Base-by-base conservation (phyloP, 164 flowering plant genomes). In the Akebia trifoliata region DNA sequence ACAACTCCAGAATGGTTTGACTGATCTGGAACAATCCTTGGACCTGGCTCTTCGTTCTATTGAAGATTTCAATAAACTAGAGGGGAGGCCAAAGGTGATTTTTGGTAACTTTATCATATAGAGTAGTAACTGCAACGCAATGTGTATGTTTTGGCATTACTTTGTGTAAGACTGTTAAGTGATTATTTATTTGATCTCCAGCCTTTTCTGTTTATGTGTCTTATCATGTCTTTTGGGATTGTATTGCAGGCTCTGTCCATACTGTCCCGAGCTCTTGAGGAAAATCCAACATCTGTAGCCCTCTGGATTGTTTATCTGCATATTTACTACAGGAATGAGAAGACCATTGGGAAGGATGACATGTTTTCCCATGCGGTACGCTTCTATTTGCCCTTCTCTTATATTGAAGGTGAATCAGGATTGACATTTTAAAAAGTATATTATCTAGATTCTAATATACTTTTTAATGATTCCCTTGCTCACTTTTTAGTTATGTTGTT, bases 291-390 rank as follows among this genome's bases (percentile, higher is more conserved):
- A 29, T 83, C 85, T 52, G 74, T 72, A 39, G 63, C 57, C 65
- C 76, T 85, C 43, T 91, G 98, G 98, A 68, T 81, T 35, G 70
- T 76, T 69, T 91, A 83, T 79, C 79, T 91, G 64, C 79, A 74
- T 40, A 62, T 88, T 47, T 85, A 39, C 76, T 74, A 81, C 55
- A 59, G 77, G 70, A 59, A 67, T 58, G 68, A 61, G 43, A 71
- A 68, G 38, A 47, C 78, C 32, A 47, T 68, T 67, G 89, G 74
- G 53, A 76, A 79, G 67, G 90, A 84, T 74, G 94, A 91, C 71
- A 74, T 86, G 87, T 80, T 81, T 67, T 71, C 55, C 11, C 45
- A 44, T 68, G 90, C 95, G 81, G 96, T 91, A 88, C 70, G 94
- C 63, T 63, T 35, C 51, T 57, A 8, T 45, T 31, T 58, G 15